Conservation (phyloP, 2,329 filamentous ascomycete species). For the Parastagonospora avenae region DNA sequence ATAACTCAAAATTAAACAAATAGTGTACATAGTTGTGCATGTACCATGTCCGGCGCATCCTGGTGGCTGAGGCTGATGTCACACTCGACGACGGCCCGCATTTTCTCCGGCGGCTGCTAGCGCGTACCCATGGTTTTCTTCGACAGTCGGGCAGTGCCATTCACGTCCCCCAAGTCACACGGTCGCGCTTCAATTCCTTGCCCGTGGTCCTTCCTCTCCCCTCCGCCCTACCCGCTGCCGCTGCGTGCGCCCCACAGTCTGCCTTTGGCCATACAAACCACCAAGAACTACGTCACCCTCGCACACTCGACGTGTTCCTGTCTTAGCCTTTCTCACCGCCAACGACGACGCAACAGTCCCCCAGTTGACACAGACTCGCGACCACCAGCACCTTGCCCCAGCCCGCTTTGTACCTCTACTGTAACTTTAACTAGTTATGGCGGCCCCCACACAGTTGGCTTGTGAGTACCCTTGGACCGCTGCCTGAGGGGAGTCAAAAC, state of each 20-base stretch:
- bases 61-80: conserved; percentile 5
- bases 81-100: conserved; percentile 17
- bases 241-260: conserved; percentile 40
- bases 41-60: no score
- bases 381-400: conserved; percentile 38
- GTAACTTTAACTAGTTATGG: conserved; percentile 95
- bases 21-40: no score
- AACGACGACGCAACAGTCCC: conserved; percentile 23
- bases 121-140: conserved; percentile 29
- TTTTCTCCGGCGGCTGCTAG: conserved; percentile 25
- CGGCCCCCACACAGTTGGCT: conserved; percentile 90
- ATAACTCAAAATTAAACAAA: no score
- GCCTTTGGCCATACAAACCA: conserved; percentile 24
- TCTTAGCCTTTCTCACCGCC: conserved; percentile 38
- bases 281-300: conserved; percentile 35
- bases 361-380: conserved; percentile 37
- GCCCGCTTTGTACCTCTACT: conserved; percentile 50
- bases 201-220: conserved; percentile 18
- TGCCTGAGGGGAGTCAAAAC: conserved; percentile 8
- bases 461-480: conserved; percentile 56
- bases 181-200: conserved; percentile 29
- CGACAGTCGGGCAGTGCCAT: conserved; percentile 8
- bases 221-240: conserved; percentile 29
- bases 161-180: conserved; percentile 24
- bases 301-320: conserved; percentile 33